phyloP scores from a whole-genome alignment of 495 filamentous ascomycete species.

The Xylaria scruposa region DNA sequence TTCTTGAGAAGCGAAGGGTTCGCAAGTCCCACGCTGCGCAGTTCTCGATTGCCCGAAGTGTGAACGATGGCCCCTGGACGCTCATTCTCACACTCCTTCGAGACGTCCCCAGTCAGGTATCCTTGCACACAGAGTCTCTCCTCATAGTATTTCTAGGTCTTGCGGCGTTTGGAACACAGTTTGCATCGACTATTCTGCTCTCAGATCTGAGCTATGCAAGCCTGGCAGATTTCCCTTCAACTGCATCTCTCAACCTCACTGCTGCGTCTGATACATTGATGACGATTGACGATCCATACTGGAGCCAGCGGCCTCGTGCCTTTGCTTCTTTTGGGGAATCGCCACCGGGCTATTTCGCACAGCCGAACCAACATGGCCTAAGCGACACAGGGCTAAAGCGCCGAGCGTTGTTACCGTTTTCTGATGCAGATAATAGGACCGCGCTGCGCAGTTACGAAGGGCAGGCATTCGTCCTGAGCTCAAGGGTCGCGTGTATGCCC shows the following conservation, averaged over 20 bases:
- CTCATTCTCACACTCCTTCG: neutral
- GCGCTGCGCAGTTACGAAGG: slow-evolving; percentile 2
- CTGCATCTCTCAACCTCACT: neutral
- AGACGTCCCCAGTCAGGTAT: neutral
- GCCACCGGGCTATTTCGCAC: neutral
- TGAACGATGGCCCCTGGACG: slow-evolving; percentile 12
- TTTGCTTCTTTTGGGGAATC: slow-evolving; percentile 19
- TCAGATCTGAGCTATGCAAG: neutral
- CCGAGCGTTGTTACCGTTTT: neutral
- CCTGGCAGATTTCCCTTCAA: neutral
- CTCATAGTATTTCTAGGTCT: slow-evolving; percentile 13
- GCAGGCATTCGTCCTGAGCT: slow-evolving; percentile 8
- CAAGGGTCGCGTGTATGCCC: slow-evolving; percentile 11
- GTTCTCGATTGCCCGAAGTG: slow-evolving; percentile 9
- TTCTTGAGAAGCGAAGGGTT: slow-evolving; percentile 3
- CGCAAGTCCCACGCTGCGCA: neutral
- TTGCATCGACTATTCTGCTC: slow-evolving; percentile 6
- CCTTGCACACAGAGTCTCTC: slow-evolving; percentile 1
- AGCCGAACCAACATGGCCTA: slow-evolving; percentile 7
- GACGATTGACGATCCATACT: neutral
- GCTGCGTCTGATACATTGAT: neutral
- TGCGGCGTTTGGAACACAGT: slow-evolving; percentile 4
- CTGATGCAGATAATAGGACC: neutral
- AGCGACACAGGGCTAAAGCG: slow-evolving; percentile 13
- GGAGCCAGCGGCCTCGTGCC: slow-evolving; percentile 10